phyloP scores from a whole-genome alignment of 148 eudicot genomes.

The Camellia japonica region DNA sequence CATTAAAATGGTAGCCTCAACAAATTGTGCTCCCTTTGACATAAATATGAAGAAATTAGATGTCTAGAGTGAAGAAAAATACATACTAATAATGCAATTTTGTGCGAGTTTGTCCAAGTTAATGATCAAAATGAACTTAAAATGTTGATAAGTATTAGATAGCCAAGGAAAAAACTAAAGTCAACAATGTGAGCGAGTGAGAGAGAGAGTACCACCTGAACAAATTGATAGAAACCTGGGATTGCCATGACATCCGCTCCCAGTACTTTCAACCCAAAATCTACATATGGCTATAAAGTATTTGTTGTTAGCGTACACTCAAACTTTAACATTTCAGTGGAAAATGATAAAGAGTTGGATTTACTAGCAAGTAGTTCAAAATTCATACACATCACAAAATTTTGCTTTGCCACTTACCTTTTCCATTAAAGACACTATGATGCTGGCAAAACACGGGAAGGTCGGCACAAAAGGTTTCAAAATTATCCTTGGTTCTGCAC shows the following conservation, averaged over 20 bases:
- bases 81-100: not conserved
- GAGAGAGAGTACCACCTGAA: conserved; percentile 51
- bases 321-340: not conserved
- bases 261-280: conserved; percentile 68
- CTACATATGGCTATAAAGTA: conserved; percentile 66
- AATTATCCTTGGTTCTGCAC: conserved; percentile 47
- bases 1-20: not conserved
- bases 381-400: not conserved
- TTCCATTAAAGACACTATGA: conserved; percentile 58
- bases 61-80: not conserved
- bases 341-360: not conserved
- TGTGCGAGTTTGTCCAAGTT: not conserved
- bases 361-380: not conserved
- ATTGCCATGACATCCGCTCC: conserved; percentile 89
- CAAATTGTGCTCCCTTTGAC: not conserved
- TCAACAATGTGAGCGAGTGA: not conserved
- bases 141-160: not conserved
- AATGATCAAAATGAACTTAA: not conserved
- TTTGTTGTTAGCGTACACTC: not conserved
- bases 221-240: conserved; percentile 75
- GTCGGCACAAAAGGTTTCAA: conserved; percentile 85
- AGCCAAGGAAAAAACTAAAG: not conserved
- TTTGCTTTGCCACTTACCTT: conserved; percentile 36
- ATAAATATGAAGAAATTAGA: not conserved
- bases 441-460: conserved; percentile 73